Evolutionary conservation across 2,329 filamentous ascomycete genomes (phyloP), one percentile per base, ranked within the genome.

Genomic region (Aspergillus ruber): DNA sequence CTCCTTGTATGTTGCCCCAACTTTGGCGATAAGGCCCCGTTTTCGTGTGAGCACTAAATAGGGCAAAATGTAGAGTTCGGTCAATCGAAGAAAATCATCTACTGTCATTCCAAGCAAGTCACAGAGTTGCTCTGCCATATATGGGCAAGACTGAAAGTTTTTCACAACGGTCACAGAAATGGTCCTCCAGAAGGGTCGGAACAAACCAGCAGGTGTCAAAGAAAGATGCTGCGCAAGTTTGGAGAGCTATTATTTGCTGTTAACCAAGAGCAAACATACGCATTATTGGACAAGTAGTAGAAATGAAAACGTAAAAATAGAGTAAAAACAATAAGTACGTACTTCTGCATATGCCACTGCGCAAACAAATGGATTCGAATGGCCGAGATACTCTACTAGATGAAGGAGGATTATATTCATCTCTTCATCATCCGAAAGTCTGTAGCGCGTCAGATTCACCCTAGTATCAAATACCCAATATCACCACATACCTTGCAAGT

Each of bases 121-220:
- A 20, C 90, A 88, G 43, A 97, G 77, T 40, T 86, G 78, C 47
- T 87, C 83, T 42, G 84, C 85, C 61, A 90, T 86, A 58, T 93
- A 88, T n/a, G 93, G 91, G 42, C 85, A 81, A 42, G 80, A 77
- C 18, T 85, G 77, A 51, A 97, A 78, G 57, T 95, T 88, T 63
- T 90, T 91, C 23, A 93, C 85, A 2, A 88, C 84, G 43, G 84
- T 80, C 50, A 91, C 85, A 0, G 89, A 90, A 40, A 98, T 75
- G 25, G 81, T 91, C 55, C 83, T 82, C 90, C 91, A 97, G 65
- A 90, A 97, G 0, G 91, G 90, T 47, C 84, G 82, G 48, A 97
- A 84, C 0, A 98, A 73, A 13, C 83, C 81, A 23, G 79, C 76
- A 2, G 84, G 78, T 1, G 81, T 84, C 33, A 81, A 74, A 3